Base-by-base conservation (phyloP, 2,329 filamentous ascomycete genomes). In the Colletotrichum incanum region DNA sequence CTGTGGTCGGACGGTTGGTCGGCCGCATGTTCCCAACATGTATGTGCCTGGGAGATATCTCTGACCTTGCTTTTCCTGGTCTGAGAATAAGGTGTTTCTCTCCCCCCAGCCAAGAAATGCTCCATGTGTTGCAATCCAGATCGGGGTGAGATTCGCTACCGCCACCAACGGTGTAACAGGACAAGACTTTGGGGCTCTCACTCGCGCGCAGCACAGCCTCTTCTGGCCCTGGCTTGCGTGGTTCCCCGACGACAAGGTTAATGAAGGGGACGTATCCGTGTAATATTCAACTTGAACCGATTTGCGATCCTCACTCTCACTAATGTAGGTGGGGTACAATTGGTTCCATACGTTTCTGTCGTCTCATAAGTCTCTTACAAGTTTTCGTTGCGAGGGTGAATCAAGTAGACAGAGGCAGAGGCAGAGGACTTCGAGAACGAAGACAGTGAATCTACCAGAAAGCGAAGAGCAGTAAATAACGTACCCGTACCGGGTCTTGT, bases 161-260 rank as follows among this genome's bases (percentile, higher is more conserved):
- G 16, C 52, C 23, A 49, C 62, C 50, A 59, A 47, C n/a, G 39
- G 65, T 58, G 59, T 63, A 64, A 60, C 65, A 28, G 49, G 20
- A 62, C 37, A 45, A 50, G 50, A 18, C 28, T 20, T 45, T 37
- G 18, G 43, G 28, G 43, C 12, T 45, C 28, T 69, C 52, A 5
- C 26, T 43, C 26, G 45, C 58, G 20, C 45, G 55, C 52, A 59
- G 39, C 43, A 63, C 31, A 11, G 54, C 43, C 58, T 64, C 61
- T 41, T 59, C 59, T 72, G 45, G 58, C 16, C 54, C 54, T 63
- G 65, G 65, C 69, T 68, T 63, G 69, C 31, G 31, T 55, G 34
- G 23, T 56, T 43, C 14, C 18, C 39, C 34, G 34, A 41, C 18
- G 45, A 20, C 31, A 39, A 39, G 23, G 28, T 50, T 28, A 39